Percentiles rank a stretch among this genome's conserved stretches.
phyloP scores from a whole-genome alignment of 805 yeast species.

The Monosporozyma servazzii region DNA sequence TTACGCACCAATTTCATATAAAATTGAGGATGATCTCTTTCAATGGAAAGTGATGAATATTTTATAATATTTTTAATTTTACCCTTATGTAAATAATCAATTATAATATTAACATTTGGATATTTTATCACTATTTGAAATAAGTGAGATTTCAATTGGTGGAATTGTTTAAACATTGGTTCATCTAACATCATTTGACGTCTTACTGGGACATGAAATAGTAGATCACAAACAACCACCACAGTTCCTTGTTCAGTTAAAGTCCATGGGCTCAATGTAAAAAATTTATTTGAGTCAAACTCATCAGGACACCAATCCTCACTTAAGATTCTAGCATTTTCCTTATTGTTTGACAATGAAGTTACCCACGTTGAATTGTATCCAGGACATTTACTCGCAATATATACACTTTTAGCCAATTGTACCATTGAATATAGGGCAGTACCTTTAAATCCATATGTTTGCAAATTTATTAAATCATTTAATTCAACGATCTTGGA shows the following conservation, averaged over 20 bases:
- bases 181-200: slow-evolving; percentile 9
- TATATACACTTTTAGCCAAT: neutral
- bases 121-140: slow-evolving; percentile 16
- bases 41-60: neutral
- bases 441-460: slow-evolving; percentile 69
- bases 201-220: slow-evolving; percentile 24
- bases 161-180: slow-evolving; percentile 7
- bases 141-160: slow-evolving; percentile 12
- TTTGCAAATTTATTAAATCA: slow-evolving; percentile 32
- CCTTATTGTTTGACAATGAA: slow-evolving; percentile 6
- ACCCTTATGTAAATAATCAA: slow-evolving; percentile 2
- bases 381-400: slow-evolving; percentile 21
- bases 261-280: neutral
- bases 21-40: neutral
- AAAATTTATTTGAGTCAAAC: neutral
- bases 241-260: slow-evolving; percentile 15
- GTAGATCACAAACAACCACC: slow-evolving; percentile 13
- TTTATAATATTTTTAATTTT: neutral
- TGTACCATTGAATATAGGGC: slow-evolving; percentile 35
- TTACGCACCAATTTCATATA: slow-evolving; percentile 3
- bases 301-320: neutral
- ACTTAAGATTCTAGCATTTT: neutral
- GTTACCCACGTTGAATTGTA: slow-evolving; percentile 26
- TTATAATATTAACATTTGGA: slow-evolving; percentile 10
- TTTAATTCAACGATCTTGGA: slow-evolving; percentile 40